Conservation (phyloP, 2,329 filamentous ascomycete species). For the Trichoderma aggressivum region DNA sequence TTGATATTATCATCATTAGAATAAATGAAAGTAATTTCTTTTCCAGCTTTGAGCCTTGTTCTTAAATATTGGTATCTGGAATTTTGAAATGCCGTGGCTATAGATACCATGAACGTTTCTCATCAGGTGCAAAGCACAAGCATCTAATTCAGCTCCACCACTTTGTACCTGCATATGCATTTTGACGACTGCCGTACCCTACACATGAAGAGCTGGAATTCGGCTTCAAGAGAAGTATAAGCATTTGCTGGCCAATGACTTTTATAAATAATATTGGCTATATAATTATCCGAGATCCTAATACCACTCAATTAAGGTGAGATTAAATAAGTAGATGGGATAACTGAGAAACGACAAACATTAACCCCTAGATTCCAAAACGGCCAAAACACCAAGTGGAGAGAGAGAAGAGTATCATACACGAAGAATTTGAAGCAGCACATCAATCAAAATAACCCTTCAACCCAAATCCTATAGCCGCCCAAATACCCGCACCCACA, state of each 20-base stretch:
- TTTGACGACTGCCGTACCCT: neutral
- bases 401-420: neutral
- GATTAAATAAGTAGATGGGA: neutral
- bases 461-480: conserved; percentile 16
- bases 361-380: neutral
- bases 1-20: neutral
- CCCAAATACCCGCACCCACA: conserved; percentile 14
- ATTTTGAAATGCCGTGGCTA: neutral
- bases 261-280: neutral
- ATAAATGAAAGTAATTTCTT: neutral
- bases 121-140: neutral
- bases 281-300: neutral
- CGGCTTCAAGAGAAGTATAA: neutral
- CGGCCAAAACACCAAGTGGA: neutral
- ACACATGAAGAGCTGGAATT: neutral
- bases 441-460: conserved; percentile 16
- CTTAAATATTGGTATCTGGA: neutral
- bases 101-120: neutral
- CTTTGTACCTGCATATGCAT: neutral
- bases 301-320: neutral
- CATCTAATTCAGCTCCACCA: neutral
- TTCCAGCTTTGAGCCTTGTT: neutral
- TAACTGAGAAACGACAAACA: neutral
- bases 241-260: neutral
- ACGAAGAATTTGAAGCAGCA: neutral